Evolutionary conservation across 805 yeast species (phyloP).

Genomic region (Teunomyces kruisii): DNA sequence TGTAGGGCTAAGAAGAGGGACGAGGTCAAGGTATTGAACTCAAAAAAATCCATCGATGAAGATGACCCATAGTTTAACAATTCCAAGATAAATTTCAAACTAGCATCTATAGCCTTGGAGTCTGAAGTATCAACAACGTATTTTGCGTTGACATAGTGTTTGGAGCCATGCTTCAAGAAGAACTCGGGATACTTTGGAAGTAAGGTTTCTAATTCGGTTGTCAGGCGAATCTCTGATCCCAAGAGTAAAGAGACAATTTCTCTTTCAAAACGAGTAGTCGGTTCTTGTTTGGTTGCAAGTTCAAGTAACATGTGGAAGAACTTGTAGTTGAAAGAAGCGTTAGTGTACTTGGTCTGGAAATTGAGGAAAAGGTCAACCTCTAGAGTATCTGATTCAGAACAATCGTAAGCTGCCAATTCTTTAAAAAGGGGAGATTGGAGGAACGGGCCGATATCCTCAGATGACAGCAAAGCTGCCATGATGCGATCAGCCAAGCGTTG

Average conservation of each 20-base stretch:
- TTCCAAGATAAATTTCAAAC: slow-evolving; percentile 19
- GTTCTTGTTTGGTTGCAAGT: neutral
- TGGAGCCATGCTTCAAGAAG: neutral
- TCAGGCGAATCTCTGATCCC: neutral
- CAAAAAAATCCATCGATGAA: slow-evolving; percentile 10
- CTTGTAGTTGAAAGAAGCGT: neutral
- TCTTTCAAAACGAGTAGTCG: neutral
- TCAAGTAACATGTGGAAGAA: neutral
- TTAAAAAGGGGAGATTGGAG: neutral
- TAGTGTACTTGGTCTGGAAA: neutral
- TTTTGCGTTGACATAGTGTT: neutral
- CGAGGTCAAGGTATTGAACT: slow-evolving; percentile 6
- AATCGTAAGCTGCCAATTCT: neutral
- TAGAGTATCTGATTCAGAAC: neutral
- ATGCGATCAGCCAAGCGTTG: neutral
- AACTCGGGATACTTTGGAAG: slow-evolving; percentile 1
- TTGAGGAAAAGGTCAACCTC: neutral
- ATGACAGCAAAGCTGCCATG: neutral
- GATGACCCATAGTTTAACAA: slow-evolving; percentile 20
- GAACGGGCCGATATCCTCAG: neutral
- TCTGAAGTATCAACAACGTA: neutral
- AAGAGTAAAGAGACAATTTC: neutral
- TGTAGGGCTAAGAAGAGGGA: slow-evolving; percentile 9
- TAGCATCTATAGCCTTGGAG: neutral
- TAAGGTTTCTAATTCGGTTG: neutral